phyloP scores from a whole-genome alignment of 345 rosid species.

The Populus davidiana region DNA sequence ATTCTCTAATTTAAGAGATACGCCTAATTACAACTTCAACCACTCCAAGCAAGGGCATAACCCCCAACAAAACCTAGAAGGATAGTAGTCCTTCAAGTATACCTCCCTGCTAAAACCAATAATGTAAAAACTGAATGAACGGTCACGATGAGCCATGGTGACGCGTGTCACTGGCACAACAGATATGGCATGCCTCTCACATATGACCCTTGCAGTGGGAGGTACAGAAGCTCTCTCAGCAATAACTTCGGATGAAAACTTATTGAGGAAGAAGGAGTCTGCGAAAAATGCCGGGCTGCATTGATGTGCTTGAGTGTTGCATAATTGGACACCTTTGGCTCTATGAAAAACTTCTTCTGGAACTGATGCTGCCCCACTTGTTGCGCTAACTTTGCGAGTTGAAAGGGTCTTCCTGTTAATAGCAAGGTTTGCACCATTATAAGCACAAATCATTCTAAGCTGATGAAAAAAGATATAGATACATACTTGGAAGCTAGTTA shows the following conservation, averaged over 20 bases:
- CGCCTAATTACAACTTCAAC: constrained; percentile 48
- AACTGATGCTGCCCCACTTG: constrained; percentile 91
- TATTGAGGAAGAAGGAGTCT: constrained; percentile 83
- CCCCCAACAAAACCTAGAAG: constrained; percentile 91
- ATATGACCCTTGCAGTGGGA: constrained; percentile 69
- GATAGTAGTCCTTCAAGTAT: constrained; percentile 85
- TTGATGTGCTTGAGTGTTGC: constrained; percentile 91
- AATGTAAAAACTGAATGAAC: constrained; percentile 76
- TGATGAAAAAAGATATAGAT: not conserved
- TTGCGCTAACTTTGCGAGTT: constrained; percentile 76
- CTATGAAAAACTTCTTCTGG: constrained; percentile 88
- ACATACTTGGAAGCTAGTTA: not conserved
- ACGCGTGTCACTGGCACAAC: constrained; percentile 90
- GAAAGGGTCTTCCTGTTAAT: constrained; percentile 69
- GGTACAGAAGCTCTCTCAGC: constrained; percentile 68
- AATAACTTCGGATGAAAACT: constrained; percentile 85
- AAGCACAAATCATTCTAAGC: not conserved
- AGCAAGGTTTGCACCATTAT: constrained; percentile 2
- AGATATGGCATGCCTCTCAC: constrained; percentile 81
- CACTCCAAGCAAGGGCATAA: constrained; percentile 92
- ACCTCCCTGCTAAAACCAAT: constrained; percentile 86
- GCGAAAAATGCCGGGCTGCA: constrained; percentile 91
- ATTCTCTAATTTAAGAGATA: not conserved
- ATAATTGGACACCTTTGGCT: constrained; percentile 88
- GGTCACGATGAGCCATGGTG: constrained; percentile 74